Percentiles rank a stretch among this genome's conserved stretches.
Evolutionary conservation across 495 filamentous ascomycete species (phyloP).

Genomic region (Talaromyces proteolyticus): DNA sequence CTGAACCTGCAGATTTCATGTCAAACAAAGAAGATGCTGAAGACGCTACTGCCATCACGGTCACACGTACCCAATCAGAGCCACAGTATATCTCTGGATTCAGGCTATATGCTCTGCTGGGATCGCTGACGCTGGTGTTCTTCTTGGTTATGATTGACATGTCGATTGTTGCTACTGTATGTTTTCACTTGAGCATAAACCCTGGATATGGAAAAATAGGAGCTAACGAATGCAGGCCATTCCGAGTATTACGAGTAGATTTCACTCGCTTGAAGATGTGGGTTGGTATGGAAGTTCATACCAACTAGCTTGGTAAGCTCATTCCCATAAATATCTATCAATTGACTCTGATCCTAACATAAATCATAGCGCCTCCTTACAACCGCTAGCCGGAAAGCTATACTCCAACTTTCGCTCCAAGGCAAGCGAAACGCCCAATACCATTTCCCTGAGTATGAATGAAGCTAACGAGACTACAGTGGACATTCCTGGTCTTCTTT

Average conservation of each 20-base stretch:
- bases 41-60: constrained; percentile 1
- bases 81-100: constrained; percentile 18
- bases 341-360: background rate
- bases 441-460: background rate
- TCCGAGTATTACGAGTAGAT: constrained; percentile 36
- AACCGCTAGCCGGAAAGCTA: constrained; percentile 40
- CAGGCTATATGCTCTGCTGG: constrained; percentile 19
- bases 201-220: background rate
- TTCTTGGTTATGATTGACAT: constrained; percentile 45
- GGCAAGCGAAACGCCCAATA: constrained; percentile 10
- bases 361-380: constrained; percentile 28
- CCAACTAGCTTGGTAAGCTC: constrained; percentile 31
- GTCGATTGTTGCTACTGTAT: constrained; percentile 44
- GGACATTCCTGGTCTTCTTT: constrained; percentile 28
- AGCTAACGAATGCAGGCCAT: constrained; percentile 18
- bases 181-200: background rate
- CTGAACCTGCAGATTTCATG: no score
- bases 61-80: background rate
- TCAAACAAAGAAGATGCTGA: no score
- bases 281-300: constrained; percentile 45
- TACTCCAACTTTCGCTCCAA: constrained; percentile 41
- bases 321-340: no score
- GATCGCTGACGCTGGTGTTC: constrained; percentile 17
- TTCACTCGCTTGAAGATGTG: constrained; percentile 33
- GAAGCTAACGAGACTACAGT: constrained; percentile 10